Evolutionary conservation across 306 rosid genomes (phyloP).

Genomic region (Medicago ruthenica): DNA sequence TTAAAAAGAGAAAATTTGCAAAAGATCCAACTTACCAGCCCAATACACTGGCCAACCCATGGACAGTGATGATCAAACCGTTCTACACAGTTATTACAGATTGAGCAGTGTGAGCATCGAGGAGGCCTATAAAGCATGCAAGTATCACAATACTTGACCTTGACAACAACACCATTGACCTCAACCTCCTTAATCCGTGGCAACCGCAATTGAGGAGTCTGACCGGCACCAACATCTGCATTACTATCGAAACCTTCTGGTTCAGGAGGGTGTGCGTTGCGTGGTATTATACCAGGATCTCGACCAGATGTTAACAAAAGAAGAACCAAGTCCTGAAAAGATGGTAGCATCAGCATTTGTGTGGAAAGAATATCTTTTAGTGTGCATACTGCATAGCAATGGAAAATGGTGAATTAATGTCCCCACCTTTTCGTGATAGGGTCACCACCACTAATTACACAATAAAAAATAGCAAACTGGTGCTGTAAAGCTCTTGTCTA

Average conservation of each 20-base stretch:
- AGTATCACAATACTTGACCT: slow-evolving; percentile 94
- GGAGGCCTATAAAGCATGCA: slow-evolving; percentile 99
- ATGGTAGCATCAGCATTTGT: slow-evolving; percentile 31
- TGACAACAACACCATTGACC: slow-evolving; percentile 75
- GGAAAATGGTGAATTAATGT: slow-evolving; percentile 20
- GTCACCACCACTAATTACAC: not conserved
- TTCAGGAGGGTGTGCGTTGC: slow-evolving; percentile 96
- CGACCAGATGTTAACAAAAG: slow-evolving; percentile 91
- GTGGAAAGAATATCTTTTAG: slow-evolving; percentile 5
- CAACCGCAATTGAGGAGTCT: slow-evolving; percentile 89
- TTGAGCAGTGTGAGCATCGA: slow-evolving; percentile 98
- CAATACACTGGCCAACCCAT: slow-evolving; percentile 99
- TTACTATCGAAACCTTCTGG: slow-evolving; percentile 81
- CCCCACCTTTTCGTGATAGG: slow-evolving; percentile 19
- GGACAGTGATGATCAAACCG: slow-evolving; percentile 99
- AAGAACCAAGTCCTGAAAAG: slow-evolving; percentile 76
- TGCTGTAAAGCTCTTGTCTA: not conserved
- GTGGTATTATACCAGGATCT: slow-evolving; percentile 99
- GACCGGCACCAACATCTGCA: slow-evolving; percentile 77
- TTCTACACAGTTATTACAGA: slow-evolving; percentile 96
- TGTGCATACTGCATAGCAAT: not conserved
- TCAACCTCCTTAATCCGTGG: slow-evolving; percentile 93
- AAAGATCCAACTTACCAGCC: slow-evolving; percentile 69
- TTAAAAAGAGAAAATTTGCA: not conserved
- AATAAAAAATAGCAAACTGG: not conserved